phyloP scores from a whole-genome alignment of 2,329 filamentous ascomycete genomes.

The Alternaria atra region DNA sequence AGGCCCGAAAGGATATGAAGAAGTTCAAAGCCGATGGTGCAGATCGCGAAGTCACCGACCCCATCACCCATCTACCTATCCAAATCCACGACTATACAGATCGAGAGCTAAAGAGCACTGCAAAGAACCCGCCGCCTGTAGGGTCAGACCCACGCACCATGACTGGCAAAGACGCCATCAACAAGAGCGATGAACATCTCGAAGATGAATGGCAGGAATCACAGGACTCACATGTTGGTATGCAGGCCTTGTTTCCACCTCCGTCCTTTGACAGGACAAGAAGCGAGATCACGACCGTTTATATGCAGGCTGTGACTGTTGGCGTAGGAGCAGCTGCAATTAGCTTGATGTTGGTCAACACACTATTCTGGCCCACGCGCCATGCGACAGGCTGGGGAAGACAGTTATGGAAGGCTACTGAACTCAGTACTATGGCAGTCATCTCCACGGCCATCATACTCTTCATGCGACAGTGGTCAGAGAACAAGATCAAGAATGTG shows the following conservation, averaged over 20 bases:
- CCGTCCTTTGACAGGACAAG: conserved; percentile 59
- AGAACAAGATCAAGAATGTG: conserved; percentile 67
- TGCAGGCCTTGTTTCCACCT: conserved; percentile 64
- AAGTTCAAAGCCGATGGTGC: conserved; percentile 58
- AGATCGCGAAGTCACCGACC: conserved; percentile 72
- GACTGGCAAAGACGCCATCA: conserved; percentile 57
- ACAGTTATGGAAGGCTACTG: conserved; percentile 37
- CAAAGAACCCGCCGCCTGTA: conserved; percentile 56
- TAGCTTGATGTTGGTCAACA: conserved; percentile 47
- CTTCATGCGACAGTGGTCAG: conserved; percentile 67
- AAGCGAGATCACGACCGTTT: conserved; percentile 56
- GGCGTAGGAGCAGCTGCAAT: conserved; percentile 49
- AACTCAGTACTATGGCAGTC: conserved; percentile 40
- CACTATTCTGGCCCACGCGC: conserved; percentile 46
- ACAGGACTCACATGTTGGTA: conserved; percentile 55
- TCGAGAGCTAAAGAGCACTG: conserved; percentile 63
- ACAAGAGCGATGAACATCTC: conserved; percentile 57
- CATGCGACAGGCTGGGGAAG: conserved; percentile 43
- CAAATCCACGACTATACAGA: conserved; percentile 73
- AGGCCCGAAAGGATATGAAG: conserved; percentile 61
- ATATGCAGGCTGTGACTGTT: conserved; percentile 56
- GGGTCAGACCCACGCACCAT: conserved; percentile 53
- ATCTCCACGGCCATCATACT: conserved; percentile 50
- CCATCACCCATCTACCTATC: conserved; percentile 75
- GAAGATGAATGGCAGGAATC: conserved; percentile 54